A percentile compares a stretch with the other conserved stretches of the same genome.
phyloP scores from a whole-genome alignment of 352 stramenopile genomes.

The Phytopythium chamaehyphon region DNA sequence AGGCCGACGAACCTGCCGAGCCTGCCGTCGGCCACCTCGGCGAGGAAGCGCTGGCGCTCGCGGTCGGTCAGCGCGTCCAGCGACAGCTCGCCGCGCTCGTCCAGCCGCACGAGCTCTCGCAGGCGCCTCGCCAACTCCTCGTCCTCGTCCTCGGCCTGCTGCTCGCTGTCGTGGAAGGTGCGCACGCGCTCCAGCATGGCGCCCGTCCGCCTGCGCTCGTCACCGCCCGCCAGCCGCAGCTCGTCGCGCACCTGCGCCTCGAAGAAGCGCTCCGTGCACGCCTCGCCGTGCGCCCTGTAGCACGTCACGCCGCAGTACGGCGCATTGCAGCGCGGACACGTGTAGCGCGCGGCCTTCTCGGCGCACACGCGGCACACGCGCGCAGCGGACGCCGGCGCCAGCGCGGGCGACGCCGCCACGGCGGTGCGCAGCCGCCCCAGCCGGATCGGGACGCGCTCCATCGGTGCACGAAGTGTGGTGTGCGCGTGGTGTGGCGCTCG shows the following conservation, averaged over 20 bases:
- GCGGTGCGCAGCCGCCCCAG: conserved; percentile 45
- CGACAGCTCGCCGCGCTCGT: conserved; percentile 38
- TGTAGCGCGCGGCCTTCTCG: conserved; percentile 59
- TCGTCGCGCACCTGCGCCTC: conserved; percentile 58
- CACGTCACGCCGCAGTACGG: conserved; percentile 78
- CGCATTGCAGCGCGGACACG: conserved; percentile 76
- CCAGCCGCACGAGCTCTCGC: conserved; percentile 43
- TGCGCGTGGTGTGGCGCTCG: too few relatives aligned
- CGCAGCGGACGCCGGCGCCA: conserved; percentile 21
- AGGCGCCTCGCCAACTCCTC: conserved; percentile 27
- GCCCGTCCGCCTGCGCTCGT: conserved; percentile 31
- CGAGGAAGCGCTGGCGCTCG: conserved; percentile 58
- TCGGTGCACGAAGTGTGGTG: conserved; percentile 3
- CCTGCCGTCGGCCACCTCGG: conserved; percentile 55
- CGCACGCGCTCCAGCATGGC: conserved; percentile 48
- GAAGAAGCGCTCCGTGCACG: conserved; percentile 80
- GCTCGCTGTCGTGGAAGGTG: conserved; percentile 30
- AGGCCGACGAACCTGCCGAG: conserved; percentile 59
- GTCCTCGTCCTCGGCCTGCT: conserved; percentile 17
- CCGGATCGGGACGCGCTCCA: conserved; percentile 61
- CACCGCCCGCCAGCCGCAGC: conserved; percentile 33
- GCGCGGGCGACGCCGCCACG: conserved; percentile 24
- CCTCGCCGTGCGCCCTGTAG: conserved; percentile 65
- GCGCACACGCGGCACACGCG: conserved; percentile 73
- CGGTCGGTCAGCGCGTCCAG: conserved; percentile 55